Base-by-base conservation (phyloP, 495 filamentous ascomycete species). In the Hypoxylon perforatum region DNA sequence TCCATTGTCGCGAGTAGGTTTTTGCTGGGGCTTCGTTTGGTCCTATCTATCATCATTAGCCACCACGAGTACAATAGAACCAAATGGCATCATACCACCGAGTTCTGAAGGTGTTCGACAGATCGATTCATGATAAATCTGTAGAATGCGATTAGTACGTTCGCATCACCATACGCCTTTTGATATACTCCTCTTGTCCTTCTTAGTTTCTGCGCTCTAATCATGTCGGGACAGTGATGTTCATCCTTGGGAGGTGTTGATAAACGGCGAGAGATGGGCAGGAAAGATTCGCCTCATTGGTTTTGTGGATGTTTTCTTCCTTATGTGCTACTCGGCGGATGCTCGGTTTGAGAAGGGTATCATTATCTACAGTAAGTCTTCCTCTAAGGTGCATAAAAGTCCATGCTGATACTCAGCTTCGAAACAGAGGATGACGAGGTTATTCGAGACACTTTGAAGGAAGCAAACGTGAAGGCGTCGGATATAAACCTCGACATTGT, bases 31-130 rank as follows among this genome's bases (percentile, higher is more conserved):
- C 45, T 28, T 4, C 33, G 9, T 41, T 4, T 8, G 9, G 17
- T 48, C 36, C 25, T 2, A 41, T 10, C 39, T 10, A 39, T 50
- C 4, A n/a, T 25, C 15, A 19, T 6, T 33, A 33, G 17, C 39
- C 21, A 41, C 11, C 30, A 15, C n/a, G 14, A 36, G 22, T 4
- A 30, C 14, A 21, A 52, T 25, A 22, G 10, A 35, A 10, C 15
- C 38, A 58, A 35, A 79, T 79, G 78, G 73, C 77, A 17, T 81
- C 78, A 3, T 81, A 81, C 41, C 77, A 81, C 38, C 77, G 77
- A 23, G 71, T 81, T 8, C 67, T 81, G 18, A 71, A 75, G 47
- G 73, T 75, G 6, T 77, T 79, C 59, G 78, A 72, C 11, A 69
- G 78, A 18, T 72, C 70, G 7, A 62, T 77, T 36, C 39, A 76